Base-by-base conservation (phyloP, 768 basidiomycete species). In the Lyophyllum semitale region DNA sequence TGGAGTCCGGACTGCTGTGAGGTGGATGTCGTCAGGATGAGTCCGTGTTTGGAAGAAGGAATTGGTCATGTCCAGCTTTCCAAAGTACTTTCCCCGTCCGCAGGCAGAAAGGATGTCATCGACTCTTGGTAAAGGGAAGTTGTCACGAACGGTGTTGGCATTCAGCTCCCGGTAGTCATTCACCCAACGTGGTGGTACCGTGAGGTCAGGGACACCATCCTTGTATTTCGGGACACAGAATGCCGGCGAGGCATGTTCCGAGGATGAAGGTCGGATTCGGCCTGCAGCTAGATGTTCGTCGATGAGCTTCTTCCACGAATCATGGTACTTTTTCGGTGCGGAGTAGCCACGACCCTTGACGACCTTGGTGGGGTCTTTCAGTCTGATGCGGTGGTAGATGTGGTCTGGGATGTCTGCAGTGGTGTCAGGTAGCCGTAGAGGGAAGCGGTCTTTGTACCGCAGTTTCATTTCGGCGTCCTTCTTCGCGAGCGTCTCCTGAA, bases 1-100 rank as follows among this genome's bases (percentile, higher is more conserved):
- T 0, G 71, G 74, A 0, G 73, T 78, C 0, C 58, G 59, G 2
- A 78, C 72, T 0, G 72, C 74, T 0, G 75, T 77, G 35, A 67
- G 64, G 0, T 57, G 37, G 0, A 75, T 58, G 20, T 72, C 57
- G 2, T 72, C 68, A 0, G 59, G 63, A n/a, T 71, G 63, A 0
- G 74, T 56, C 0, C 63, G 48, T 0, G 68, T 76, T 51, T 77
- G 77, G 46, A 75, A 51, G 25, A 51, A 51, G 17, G 41, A 42
- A 25, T 51, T 51, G 3, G 50, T 51, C 50, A 51, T 42, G 18
- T 44, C 41, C 20, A 51, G 29, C 29, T 35, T 43, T 25, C 33
- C 43, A 26, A 44, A 44, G 8, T 32, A n/a, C 22, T 45, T 53
- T 13, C 51, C 51, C 15, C 25, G 32, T 3, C 30, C 46, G 5